Evolutionary conservation across 116 monocot species (phyloP).

Genomic region (Phalaenopsis hybrid): DNA sequence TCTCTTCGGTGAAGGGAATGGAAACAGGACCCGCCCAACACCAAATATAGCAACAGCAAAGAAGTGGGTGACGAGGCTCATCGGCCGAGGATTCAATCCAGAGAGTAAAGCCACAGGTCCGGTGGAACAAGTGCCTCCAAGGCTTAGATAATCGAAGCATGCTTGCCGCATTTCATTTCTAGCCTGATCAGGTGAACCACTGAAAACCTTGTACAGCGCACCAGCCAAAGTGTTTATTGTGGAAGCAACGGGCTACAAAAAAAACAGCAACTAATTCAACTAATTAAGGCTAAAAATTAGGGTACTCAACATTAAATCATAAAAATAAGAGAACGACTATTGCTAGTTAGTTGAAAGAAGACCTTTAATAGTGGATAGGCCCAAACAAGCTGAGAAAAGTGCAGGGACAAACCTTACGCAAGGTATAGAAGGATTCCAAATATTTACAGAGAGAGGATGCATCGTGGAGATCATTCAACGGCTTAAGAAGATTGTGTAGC

Average conservation of each 20-base stretch:
- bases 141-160: conserved; percentile 52
- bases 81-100: conserved; percentile 41
- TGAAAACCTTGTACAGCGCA: conserved; percentile 45
- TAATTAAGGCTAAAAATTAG: too few species aligned
- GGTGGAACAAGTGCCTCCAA: conserved; percentile 42
- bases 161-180: conserved; percentile 56
- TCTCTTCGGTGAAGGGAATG: conserved; percentile 41
- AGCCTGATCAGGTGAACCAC: conserved; percentile 37
- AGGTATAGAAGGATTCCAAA: conserved; percentile 51
- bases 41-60: conserved; percentile 56
- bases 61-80: conserved; percentile 47
- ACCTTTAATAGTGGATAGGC: too few species aligned
- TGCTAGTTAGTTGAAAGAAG: too few species aligned
- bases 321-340: too few species aligned
- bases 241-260: conserved; percentile 41
- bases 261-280: too few species aligned
- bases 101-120: conserved; percentile 40
- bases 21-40: conserved; percentile 43
- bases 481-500: conserved; percentile 42
- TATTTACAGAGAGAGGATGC: conserved; percentile 41
- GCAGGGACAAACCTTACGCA: conserved; percentile 30
- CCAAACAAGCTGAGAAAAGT: neutral
- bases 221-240: conserved; percentile 50
- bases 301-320: too few species aligned
- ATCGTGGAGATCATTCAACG: conserved; percentile 39